phyloP scores from a whole-genome alignment of 768 basidiomycete species.

The Lentinula edodes region DNA sequence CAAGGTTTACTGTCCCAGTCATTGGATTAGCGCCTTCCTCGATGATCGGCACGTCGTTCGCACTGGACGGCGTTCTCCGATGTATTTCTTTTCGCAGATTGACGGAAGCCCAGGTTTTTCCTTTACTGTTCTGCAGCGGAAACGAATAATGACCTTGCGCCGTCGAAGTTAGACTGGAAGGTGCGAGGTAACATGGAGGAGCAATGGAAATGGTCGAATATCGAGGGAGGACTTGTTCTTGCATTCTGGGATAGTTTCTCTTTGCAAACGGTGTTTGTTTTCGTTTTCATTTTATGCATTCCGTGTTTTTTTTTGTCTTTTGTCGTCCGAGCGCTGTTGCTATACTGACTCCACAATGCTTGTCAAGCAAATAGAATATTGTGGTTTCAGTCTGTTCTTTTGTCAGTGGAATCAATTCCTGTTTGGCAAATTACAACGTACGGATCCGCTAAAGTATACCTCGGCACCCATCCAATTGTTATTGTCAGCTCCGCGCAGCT shows the following conservation, averaged over 20 bases:
- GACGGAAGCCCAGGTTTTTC: background rate
- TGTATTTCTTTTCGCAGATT: background rate
- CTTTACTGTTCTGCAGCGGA: background rate
- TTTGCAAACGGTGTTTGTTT: too few species aligned
- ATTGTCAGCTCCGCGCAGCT: too few species aligned
- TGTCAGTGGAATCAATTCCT: background rate
- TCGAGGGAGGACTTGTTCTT: background rate
- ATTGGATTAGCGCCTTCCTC: constrained; percentile 17
- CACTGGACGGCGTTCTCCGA: background rate
- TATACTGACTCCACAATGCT: background rate
- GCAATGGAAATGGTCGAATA: background rate
- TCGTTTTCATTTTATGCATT: too few species aligned
- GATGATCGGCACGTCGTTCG: constrained; percentile 16
- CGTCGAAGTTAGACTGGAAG: background rate
- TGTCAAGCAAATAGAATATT: too few species aligned
- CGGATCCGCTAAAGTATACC: too few species aligned
- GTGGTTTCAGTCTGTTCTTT: background rate
- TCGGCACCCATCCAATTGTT: too few species aligned
- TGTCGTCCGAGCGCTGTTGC: background rate
- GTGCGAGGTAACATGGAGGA: background rate
- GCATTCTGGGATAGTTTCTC: background rate
- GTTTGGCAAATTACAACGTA: too few species aligned
- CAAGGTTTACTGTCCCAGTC: constrained; percentile 22
- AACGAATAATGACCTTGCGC: background rate
- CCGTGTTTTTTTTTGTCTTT: background rate